These are phyloP conservation scores for Pseudogymnoascus sp. DNA, from an alignment of 2,329 filamentous ascomycete species.

Conservation along the genomic window DNA sequence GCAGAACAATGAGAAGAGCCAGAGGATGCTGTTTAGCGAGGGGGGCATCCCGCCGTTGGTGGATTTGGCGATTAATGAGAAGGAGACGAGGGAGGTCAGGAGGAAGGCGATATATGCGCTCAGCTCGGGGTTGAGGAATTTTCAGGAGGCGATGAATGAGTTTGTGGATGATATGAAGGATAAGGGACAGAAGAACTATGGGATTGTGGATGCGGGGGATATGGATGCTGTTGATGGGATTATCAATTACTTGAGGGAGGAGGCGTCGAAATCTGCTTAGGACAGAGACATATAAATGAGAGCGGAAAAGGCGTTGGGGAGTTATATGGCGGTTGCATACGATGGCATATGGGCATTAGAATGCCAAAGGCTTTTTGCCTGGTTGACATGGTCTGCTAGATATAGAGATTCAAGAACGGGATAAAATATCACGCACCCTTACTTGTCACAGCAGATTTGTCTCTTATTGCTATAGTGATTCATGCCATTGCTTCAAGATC, in stretches of 20 bases:
- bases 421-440: neutral
- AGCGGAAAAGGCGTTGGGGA: conserved; percentile 4
- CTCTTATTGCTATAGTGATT: neutral
- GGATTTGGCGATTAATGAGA: conserved; percentile 51
- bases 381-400: neutral
- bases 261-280: conserved; percentile 22
- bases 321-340: neutral
- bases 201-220: conserved; percentile 67
- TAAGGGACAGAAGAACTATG: conserved; percentile 44
- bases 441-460: neutral
- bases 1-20: conserved; percentile 84
- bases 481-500: neutral
- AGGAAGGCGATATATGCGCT: conserved; percentile 87
- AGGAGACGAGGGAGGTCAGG: conserved; percentile 55
- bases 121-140: conserved; percentile 80
- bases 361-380: neutral
- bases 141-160: conserved; percentile 70
- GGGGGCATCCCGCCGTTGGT: conserved; percentile 67
- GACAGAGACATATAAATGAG: neutral
- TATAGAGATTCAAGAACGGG: neutral
- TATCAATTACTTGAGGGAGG: conserved; percentile 58
- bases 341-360: conserved; percentile 1
- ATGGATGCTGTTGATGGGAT: conserved; percentile 80
- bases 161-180: conserved; percentile 55
- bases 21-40: conserved; percentile 58